A percentile compares a stretch with the other conserved stretches of the same genome.
phyloP scores from a whole-genome alignment of 2,329 filamentous ascomycete genomes.

The Cladophialophora chaetospira region DNA sequence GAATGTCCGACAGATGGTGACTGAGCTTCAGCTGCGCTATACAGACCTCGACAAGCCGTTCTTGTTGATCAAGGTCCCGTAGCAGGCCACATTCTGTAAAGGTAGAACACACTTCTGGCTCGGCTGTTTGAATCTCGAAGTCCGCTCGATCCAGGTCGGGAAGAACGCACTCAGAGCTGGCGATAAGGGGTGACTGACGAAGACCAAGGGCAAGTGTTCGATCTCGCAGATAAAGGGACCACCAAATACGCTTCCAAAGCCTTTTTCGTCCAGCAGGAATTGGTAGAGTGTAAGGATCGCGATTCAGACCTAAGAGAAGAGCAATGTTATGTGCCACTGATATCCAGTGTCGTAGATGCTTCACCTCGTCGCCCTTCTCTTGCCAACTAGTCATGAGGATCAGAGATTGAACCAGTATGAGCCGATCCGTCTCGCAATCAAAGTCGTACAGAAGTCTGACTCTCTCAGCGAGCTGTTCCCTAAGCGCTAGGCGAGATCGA shows the following conservation, averaged over 20 bases:
- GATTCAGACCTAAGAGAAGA: constrained; percentile 91
- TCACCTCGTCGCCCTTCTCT: constrained; percentile 92
- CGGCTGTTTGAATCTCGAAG: constrained; percentile 13
- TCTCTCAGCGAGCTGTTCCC: constrained; percentile 7
- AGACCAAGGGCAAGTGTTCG: constrained; percentile 88
- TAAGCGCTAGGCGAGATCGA: constrained; percentile 55
- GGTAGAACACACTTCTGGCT: constrained; percentile 62
- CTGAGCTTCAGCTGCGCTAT: constrained; percentile 13
- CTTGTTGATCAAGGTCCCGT: constrained; percentile 14
- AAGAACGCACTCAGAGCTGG: constrained; percentile 61
- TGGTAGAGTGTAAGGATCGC: constrained; percentile 74
- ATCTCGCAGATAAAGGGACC: constrained; percentile 94
- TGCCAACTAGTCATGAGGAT: constrained; percentile 97
- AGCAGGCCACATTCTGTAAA: constrained; percentile 4
- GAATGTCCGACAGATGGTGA: constrained; percentile 4
- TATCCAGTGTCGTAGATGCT: constrained; percentile 99
- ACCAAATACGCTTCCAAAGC: constrained; percentile 94
- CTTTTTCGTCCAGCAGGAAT: constrained; percentile 73
- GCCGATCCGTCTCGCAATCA: constrained; percentile 86
- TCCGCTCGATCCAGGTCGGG: constrained; percentile 38
- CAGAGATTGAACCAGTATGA: constrained; percentile 82
- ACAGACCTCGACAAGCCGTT: constrained; percentile 5
- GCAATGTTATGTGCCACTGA: constrained; percentile 91
- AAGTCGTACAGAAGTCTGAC: constrained; percentile 82
- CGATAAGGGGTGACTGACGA: constrained; percentile 86